These are phyloP conservation scores for Mucor indicus DNA, from an alignment of 371 early-diverging fungal genomes.

Conservation along the genomic window DNA sequence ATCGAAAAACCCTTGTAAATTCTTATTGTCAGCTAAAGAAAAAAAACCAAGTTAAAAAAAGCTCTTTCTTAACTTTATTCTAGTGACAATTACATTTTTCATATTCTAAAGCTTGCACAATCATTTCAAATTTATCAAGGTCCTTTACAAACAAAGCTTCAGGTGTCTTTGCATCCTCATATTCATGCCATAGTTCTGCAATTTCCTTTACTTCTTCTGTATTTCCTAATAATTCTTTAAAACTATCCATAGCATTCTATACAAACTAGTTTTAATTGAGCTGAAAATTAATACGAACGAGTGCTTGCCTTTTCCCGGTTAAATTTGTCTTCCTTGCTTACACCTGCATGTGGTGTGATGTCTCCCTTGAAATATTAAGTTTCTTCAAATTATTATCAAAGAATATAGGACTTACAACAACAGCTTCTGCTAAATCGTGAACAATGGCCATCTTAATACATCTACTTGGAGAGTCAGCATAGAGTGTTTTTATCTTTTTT, in stretches of 20 bases:
- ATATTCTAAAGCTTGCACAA: slow-evolving; percentile 89
- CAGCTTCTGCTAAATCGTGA: slow-evolving; percentile 89
- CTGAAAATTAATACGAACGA: too few relatives aligned
- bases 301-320: slow-evolving; percentile 59
- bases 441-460: slow-evolving; percentile 90
- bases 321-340: slow-evolving; percentile 79
- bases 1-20: slow-evolving; percentile 76
- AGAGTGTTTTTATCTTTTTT: too few relatives aligned
- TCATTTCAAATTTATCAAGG: slow-evolving; percentile 94
- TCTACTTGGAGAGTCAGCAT: slow-evolving; percentile 22
- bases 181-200: slow-evolving; percentile 79
- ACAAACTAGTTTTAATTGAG: not conserved
- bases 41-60: not conserved
- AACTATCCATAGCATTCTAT: slow-evolving; percentile 68
- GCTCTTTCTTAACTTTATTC: too few relatives aligned
- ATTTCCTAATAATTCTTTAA: slow-evolving; percentile 59
- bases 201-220: slow-evolving; percentile 69
- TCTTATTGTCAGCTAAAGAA: slow-evolving; percentile 58
- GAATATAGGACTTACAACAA: slow-evolving; percentile 54
- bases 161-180: slow-evolving; percentile 71
- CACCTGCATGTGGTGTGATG: slow-evolving; percentile 83
- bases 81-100: slow-evolving; percentile 84
- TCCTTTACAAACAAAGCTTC: slow-evolving; percentile 90
- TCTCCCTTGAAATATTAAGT: slow-evolving; percentile 62
- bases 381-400: too few relatives aligned